These are phyloP conservation scores for Amanita exitialis DNA, from an alignment of 768 basidiomycete species.

Conservation along the genomic window DNA sequence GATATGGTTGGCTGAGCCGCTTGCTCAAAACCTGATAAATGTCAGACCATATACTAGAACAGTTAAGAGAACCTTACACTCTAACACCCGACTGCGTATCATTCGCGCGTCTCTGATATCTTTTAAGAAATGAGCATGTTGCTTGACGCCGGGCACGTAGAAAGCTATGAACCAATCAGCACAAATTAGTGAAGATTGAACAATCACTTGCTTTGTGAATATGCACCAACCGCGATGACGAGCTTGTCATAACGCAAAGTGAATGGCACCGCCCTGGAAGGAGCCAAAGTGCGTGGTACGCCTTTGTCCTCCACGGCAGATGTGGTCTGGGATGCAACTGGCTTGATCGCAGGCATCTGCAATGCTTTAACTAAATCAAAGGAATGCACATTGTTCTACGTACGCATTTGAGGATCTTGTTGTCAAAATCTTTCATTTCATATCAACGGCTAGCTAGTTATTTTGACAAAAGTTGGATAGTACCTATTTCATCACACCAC, in stretches of 20 bases:
- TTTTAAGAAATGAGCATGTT: conserved; percentile 76
- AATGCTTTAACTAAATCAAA: neutral
- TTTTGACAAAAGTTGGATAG: conserved; percentile 6
- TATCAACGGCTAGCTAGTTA: neutral
- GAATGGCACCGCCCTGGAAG: conserved; percentile 27
- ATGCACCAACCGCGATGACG: conserved; percentile 78
- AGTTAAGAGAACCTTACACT: conserved; percentile 32
- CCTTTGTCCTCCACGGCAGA: neutral
- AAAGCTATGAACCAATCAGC: conserved; percentile 35
- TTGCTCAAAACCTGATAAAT: conserved; percentile 63
- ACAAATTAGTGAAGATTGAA: neutral
- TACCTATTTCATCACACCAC: conserved; percentile 69
- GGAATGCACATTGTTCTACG: conserved; percentile 12
- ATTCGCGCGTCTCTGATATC: conserved; percentile 66
- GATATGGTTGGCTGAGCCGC: conserved; percentile 74
- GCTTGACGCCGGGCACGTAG: conserved; percentile 66
- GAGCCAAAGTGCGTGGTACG: neutral
- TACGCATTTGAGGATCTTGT: conserved; percentile 51
- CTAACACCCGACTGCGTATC: conserved; percentile 65
- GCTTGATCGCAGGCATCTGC: conserved; percentile 56
- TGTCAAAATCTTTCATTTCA: conserved; percentile 39
- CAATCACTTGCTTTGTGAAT: conserved; percentile 58
- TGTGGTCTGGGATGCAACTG: conserved; percentile 20
- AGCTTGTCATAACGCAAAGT: conserved; percentile 68
- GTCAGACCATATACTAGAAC: neutral